These are phyloP conservation scores for Urochloa ruziziensis DNA, from an alignment of 176 grass and related monocot species.

Conservation along the genomic window DNA sequence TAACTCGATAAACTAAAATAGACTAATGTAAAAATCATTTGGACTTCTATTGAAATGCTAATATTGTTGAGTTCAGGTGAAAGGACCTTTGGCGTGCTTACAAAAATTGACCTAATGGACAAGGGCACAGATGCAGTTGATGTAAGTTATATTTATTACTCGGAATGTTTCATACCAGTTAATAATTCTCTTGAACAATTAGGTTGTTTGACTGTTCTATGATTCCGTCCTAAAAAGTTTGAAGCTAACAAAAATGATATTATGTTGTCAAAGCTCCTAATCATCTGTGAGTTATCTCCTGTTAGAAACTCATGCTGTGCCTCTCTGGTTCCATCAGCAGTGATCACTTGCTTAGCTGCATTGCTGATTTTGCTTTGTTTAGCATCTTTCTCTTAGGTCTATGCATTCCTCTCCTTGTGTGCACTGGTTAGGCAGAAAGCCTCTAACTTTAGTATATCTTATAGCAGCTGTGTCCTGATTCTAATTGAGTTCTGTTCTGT, in stretches of 20 bases:
- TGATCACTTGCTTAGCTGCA: neutral
- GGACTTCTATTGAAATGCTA: neutral
- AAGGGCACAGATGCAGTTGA: slow-evolving; percentile 96
- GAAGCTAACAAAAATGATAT: neutral
- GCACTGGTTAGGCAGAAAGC: neutral
- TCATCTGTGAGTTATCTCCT: neutral
- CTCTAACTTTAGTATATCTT: neutral
- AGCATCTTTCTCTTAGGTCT: neutral
- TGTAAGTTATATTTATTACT: slow-evolving; percentile 48
- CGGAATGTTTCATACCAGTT: neutral
- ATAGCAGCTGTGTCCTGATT: neutral
- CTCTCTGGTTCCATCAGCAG: neutral
- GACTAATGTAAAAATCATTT: neutral
- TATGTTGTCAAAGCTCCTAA: neutral
- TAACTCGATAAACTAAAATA: neutral
- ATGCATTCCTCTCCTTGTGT: neutral
- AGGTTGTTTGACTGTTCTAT: neutral
- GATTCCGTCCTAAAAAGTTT: neutral
- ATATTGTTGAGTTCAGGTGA: slow-evolving; percentile 60
- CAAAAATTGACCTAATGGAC: slow-evolving; percentile 99
- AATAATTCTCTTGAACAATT: neutral
- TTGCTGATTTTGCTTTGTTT: neutral
- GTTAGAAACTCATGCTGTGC: neutral
- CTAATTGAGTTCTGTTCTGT: slow-evolving; percentile 18
- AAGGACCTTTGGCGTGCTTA: slow-evolving; percentile 90